These are phyloP conservation scores for Flaveria ramosissima DNA, from an alignment of 129 eudicot genomes.

Conservation along the genomic window DNA sequence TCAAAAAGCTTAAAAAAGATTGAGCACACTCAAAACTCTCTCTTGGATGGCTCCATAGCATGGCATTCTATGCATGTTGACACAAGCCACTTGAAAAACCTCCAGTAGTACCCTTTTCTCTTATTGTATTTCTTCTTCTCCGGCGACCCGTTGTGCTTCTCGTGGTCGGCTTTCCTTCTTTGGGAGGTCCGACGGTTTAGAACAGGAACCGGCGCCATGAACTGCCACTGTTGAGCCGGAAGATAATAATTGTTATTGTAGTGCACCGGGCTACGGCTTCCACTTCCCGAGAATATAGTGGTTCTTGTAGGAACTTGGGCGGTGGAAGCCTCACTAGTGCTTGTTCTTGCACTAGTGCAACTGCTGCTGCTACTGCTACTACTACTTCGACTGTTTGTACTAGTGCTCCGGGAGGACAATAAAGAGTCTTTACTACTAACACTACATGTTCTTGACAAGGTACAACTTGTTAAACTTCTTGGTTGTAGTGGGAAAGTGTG, in stretches of 20 bases:
- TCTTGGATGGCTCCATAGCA: conserved; percentile 57
- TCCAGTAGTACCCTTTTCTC: conserved; percentile 44
- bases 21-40: conserved; percentile 13
- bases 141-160: conserved; percentile 22
- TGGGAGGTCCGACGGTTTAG: conserved; percentile 40
- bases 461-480: conserved; percentile 16
- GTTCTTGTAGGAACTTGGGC: conserved; percentile 21
- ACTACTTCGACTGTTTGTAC: conserved; percentile 48
- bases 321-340: conserved; percentile 48
- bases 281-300: background rate
- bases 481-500: conserved; percentile 57
- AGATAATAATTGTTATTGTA: conserved; percentile 24
- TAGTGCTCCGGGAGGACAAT: conserved; percentile 63
- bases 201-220: conserved; percentile 57
- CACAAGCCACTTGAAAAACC: conserved; percentile 50
- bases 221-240: conserved; percentile 65
- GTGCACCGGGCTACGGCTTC: conserved; percentile 27
- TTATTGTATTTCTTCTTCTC: conserved; percentile 21
- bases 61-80: conserved; percentile 65
- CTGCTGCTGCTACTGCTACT: conserved; percentile 57
- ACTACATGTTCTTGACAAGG: conserved; percentile 51
- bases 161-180: conserved; percentile 31
- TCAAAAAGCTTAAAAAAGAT: conserved; percentile 17
- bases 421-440: conserved; percentile 51
- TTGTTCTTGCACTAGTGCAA: conserved; percentile 63